Evolutionary conservation across 2,329 filamentous ascomycete species (phyloP).

Genomic region (Fusarium sp.): DNA sequence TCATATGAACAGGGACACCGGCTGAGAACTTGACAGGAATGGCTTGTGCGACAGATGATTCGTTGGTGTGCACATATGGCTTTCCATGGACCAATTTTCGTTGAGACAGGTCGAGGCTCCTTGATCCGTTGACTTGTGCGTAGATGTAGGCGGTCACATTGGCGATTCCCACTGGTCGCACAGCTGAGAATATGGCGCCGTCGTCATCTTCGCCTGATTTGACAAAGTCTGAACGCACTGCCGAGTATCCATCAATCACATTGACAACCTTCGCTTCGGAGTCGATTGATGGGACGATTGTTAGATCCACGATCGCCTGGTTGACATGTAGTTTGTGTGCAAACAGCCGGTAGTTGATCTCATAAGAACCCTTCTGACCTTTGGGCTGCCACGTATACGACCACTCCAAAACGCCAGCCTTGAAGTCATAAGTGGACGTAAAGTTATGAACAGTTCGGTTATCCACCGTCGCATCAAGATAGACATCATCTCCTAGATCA

Average conservation of each 20-base stretch:
- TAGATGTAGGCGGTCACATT: background rate
- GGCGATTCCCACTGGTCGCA: background rate
- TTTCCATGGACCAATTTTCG: background rate
- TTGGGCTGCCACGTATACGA: background rate
- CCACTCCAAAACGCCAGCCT: background rate
- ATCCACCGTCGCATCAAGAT: constrained; percentile 1
- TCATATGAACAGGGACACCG: background rate
- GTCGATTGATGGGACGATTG: background rate
- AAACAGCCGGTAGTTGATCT: background rate
- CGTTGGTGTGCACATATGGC: background rate
- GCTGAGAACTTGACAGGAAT: background rate
- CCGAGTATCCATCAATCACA: background rate
- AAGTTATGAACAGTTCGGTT: background rate
- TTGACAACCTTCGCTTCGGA: background rate
- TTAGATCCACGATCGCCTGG: background rate
- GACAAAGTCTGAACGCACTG: background rate
- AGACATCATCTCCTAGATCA: background rate
- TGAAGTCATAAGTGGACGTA: background rate
- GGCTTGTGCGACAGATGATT: background rate
- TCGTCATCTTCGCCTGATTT: background rate
- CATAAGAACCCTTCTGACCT: rapidly evolving
- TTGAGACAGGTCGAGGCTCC: background rate
- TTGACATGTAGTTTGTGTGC: background rate
- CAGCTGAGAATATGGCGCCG: background rate
- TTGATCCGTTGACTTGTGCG: background rate